Conservation (phyloP, 129 eudicot species). For the Tagetes patula region DNA sequence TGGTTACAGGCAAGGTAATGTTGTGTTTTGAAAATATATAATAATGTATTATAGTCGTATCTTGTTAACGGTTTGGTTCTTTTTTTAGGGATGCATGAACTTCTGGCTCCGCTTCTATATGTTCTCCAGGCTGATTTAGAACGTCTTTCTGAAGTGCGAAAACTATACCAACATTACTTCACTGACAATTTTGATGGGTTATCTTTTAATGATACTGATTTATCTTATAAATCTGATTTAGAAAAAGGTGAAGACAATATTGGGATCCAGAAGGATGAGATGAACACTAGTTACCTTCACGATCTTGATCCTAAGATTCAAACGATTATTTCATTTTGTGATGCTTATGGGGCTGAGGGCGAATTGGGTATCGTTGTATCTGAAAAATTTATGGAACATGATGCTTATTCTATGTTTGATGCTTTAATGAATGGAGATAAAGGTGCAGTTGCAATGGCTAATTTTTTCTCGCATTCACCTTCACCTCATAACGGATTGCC, state of each 20-base stretch:
- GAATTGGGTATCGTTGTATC: conserved; percentile 78
- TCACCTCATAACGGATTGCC: conserved; percentile 52
- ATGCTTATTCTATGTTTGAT: conserved; percentile 92
- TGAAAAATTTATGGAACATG: conserved; percentile 90
- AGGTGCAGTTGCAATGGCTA: conserved; percentile 90
- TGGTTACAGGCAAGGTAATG: conserved; percentile 92
- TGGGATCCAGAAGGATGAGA: conserved; percentile 31
- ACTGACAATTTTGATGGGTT: conserved; percentile 85
- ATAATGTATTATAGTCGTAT: background rate
- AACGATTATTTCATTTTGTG: conserved; percentile 55
- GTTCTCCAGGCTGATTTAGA: conserved; percentile 86
- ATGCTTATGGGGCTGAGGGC: conserved; percentile 49
- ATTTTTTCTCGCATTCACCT: conserved; percentile 70
- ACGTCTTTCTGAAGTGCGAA: conserved; percentile 68
- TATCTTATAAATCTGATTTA: conserved; percentile 51
- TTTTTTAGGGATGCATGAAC: conserved; percentile 92
- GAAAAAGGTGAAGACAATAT: conserved; percentile 45
- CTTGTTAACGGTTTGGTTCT: background rate
- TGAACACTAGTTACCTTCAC: conserved; percentile 33
- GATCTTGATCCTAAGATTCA: conserved; percentile 75
- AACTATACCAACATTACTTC: conserved; percentile 72
- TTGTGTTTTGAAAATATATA: background rate
- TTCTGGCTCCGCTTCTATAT: conserved; percentile 83
- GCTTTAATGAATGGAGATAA: conserved; percentile 80
- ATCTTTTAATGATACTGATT: conserved; percentile 66